Base-by-base conservation (phyloP, 2,329 filamentous ascomycete species). In the Ophiostoma quercus region DNA sequence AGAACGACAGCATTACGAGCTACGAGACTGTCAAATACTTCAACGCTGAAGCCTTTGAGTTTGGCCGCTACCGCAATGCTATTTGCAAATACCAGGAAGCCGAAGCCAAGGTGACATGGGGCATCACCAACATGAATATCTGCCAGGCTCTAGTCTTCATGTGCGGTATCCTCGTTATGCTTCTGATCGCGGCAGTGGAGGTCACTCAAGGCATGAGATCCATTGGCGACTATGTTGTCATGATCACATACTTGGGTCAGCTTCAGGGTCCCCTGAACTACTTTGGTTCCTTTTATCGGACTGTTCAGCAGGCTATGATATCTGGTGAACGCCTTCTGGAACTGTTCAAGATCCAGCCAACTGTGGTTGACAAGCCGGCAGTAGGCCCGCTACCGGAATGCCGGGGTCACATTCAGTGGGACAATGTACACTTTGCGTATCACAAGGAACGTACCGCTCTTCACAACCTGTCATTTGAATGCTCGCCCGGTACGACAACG, bases 1-100 rank as follows among this genome's bases (percentile, higher is more conserved):
- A 98, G 80, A 98, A 97, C 77, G 95, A 99, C 79, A 98, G 95
- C 0, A 95, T 99, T 82, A 93, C 95, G 72, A 96, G 93, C n/a
- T 99, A 98, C 78, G 95, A 99, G 81, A 94, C 91, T 1, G 92
- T 94, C 77, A 95, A 94, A 77, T 94, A 94, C 76, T 95, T 95
- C 83, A 94, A 94, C 75, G 91, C 91, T 8, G 92, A 94, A 76
- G 83, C 86, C 1, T 94, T 91, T 76, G 92, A 95, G 76, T 93
- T 92, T 74, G 82, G 84, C 67, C 86, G 92, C 32, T 94, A 93
- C 76, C 85, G 88, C 66, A 80, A 84, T 63, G 90, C 91, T 34
- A 91, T 95, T 69, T 81, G 82, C 65, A 86, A 85, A 69, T 94
- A 89, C 78, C 92, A 94, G 77, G 81, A 80, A 57, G 90, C 91